These are phyloP conservation scores for Neonectria sp. DNA, from an alignment of 2,329 filamentous ascomycete species.

Conservation along the genomic window DNA sequence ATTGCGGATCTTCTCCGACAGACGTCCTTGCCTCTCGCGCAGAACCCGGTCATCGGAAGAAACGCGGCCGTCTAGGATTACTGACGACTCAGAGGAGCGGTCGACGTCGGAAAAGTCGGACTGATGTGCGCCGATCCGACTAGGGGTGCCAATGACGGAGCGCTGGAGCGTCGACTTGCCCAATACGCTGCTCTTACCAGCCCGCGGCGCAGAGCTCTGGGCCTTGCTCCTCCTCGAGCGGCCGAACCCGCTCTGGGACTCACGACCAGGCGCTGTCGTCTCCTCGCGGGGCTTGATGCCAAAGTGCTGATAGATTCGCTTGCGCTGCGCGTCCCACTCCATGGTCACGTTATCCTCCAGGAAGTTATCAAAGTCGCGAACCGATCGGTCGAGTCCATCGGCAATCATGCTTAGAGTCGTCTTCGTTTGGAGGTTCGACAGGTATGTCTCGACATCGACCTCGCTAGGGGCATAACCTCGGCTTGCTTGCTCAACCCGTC, in stretches of 20 bases:
- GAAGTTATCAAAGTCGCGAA: slow-evolving; percentile 93
- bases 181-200: slow-evolving; percentile 66
- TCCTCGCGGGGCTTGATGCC: slow-evolving; percentile 80
- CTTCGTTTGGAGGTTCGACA: slow-evolving; percentile 89
- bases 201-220: slow-evolving; percentile 66
- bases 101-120: slow-evolving; percentile 79
- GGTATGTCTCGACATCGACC: slow-evolving; percentile 82
- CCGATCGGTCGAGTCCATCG: slow-evolving; percentile 90
- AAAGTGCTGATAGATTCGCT: slow-evolving; percentile 96
- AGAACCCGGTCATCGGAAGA: slow-evolving; percentile 79
- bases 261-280: slow-evolving; percentile 56
- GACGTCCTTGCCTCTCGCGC: slow-evolving; percentile 87
- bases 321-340: slow-evolving; percentile 96
- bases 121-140: slow-evolving; percentile 75
- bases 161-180: slow-evolving; percentile 79
- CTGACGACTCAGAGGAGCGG: slow-evolving; percentile 66
- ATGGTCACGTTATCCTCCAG: slow-evolving; percentile 95
- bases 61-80: slow-evolving; percentile 60
- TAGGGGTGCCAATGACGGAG: slow-evolving; percentile 89
- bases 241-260: slow-evolving; percentile 71
- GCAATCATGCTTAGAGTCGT: slow-evolving; percentile 93
- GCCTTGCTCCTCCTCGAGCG: slow-evolving; percentile 68
- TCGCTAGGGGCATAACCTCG: slow-evolving; percentile 64
- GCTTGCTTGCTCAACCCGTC: slow-evolving; percentile 60
- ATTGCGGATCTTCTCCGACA: slow-evolving; percentile 83